Conservation (phyloP, 192 early-diverging fungal genomes). For the Coemansia sp. region DNA sequence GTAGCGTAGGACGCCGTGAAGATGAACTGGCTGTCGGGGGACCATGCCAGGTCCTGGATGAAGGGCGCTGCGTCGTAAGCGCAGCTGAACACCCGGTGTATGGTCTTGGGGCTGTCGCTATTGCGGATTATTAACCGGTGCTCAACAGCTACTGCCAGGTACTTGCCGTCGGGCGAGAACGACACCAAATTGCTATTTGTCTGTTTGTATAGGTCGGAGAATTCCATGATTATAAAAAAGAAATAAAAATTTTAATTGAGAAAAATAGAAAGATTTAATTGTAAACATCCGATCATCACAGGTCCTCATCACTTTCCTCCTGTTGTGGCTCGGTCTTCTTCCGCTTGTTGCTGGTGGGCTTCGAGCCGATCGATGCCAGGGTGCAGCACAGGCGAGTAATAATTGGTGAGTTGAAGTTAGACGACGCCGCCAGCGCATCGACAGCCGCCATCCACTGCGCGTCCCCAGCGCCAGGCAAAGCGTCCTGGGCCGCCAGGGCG, state of each 20-base stretch:
- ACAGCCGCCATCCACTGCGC: constrained; percentile 27
- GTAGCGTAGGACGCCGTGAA: constrained; percentile 39
- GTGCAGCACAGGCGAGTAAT: constrained; percentile 13
- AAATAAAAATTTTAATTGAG: constrained; percentile 3
- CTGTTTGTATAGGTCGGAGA: constrained; percentile 53
- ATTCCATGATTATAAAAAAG: constrained; percentile 37
- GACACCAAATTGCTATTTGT: constrained; percentile 33
- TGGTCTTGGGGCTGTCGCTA: constrained; percentile 42
- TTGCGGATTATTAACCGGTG: constrained; percentile 50
- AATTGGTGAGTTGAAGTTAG: constrained; percentile 16
- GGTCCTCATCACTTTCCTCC: background rate
- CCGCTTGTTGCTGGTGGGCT: constrained; percentile 6
- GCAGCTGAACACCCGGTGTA: constrained; percentile 37
- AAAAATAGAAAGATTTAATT: constrained; percentile 7
- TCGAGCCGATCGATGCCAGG: background rate
- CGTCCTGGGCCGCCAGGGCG: constrained; percentile 7
- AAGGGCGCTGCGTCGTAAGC: constrained; percentile 29
- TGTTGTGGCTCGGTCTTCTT: constrained; percentile 3
- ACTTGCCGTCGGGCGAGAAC: constrained; percentile 48
- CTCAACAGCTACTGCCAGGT: constrained; percentile 44
- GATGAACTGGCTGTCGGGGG: constrained; percentile 27
- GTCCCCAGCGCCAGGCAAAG: constrained; percentile 1
- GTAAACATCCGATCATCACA: constrained; percentile 2
- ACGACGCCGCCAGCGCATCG: constrained; percentile 9
- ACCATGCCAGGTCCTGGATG: constrained; percentile 50